Conservation (phyloP, 1,284 basidiomycete species). For the Cryptococcus sp. region DNA sequence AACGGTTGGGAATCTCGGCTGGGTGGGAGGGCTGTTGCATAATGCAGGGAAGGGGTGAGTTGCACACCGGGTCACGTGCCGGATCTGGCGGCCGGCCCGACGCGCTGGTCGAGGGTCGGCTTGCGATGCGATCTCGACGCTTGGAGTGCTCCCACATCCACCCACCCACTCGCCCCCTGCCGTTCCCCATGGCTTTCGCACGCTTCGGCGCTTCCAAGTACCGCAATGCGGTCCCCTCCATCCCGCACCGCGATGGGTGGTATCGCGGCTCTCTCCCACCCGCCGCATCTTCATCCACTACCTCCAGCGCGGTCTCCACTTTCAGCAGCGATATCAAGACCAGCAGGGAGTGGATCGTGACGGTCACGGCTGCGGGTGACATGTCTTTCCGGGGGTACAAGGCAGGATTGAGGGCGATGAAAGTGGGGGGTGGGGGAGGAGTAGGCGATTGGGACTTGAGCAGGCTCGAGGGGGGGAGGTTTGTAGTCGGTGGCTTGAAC, state of each 20-base stretch:
- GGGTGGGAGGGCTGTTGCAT: too few relatives aligned
- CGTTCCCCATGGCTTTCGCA: conserved; percentile 4
- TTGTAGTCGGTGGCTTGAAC: conserved; percentile 34
- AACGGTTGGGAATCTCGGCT: too few relatives aligned
- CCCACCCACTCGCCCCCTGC: not conserved
- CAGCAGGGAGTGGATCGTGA: conserved; percentile 34
- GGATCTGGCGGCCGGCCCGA: too few relatives aligned
- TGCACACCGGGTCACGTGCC: too few relatives aligned
- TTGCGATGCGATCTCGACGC: conserved; percentile 1
- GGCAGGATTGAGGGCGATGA: conserved; percentile 14
- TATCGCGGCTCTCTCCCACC: conserved; percentile 28
- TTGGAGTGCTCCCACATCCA: not conserved
- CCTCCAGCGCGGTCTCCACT: conserved; percentile 17
- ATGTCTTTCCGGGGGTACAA: conserved; percentile 28
- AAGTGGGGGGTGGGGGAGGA: conserved; percentile 29
- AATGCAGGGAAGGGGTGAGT: too few relatives aligned
- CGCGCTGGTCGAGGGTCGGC: too few relatives aligned
- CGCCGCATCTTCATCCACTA: conserved; percentile 9
- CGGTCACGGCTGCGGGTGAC: conserved; percentile 33
- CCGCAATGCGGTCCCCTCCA: conserved; percentile 35
- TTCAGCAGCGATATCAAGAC: conserved; percentile 39
- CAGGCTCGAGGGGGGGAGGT: conserved; percentile 29
- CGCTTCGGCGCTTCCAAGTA: conserved; percentile 46
- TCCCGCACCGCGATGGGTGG: conserved; percentile 33
- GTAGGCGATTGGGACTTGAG: conserved; percentile 45